A percentile compares a stretch with the other conserved stretches of the same genome.
Conservation (phyloP, 2,329 filamentous ascomycete genomes). For the Pestalotiopsis sp. region DNA sequence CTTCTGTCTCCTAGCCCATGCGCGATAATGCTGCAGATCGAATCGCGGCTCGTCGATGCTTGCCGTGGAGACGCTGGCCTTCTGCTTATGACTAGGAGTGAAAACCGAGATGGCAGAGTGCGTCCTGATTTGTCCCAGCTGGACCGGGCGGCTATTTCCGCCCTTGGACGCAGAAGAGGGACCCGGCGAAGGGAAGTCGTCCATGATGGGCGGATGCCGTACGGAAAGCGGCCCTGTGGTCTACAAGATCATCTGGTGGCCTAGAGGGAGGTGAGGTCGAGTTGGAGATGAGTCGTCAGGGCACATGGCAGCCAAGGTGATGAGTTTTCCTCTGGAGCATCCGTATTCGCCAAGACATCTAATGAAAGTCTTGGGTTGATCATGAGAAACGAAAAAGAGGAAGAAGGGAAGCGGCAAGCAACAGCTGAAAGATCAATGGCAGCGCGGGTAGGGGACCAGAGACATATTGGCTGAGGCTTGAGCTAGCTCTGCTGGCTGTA, state of each 20-base stretch:
- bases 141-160: not conserved
- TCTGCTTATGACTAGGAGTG: constrained; percentile 2
- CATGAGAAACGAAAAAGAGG: not conserved
- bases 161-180: not conserved
- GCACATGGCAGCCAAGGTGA: not conserved
- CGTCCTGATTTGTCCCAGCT: not conserved
- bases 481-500: not conserved
- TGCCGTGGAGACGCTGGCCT: not conserved
- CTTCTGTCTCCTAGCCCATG: constrained; percentile 8
- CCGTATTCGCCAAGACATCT: not conserved
- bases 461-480: not conserved
- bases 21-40: not conserved
- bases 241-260: not conserved
- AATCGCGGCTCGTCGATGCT: constrained; percentile 8
- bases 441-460: not conserved
- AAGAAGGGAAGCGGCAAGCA: not conserved
- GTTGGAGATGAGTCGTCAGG: not conserved
- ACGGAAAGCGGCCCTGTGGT: not conserved
- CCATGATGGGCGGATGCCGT: not conserved
- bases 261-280: not conserved
- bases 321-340: not conserved
- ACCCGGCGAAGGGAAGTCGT: not conserved
- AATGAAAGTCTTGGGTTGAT: not conserved
- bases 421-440: not conserved
- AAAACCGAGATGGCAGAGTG: not conserved